Conservation (phyloP, 176 grass and related monocot species). For the sorghum (Sorghum bicolor) region Sorghum_bicolor_NCBIv3 NC_012873.2:65386501-65387000, state of each 20-base stretch:
- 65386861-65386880: not conserved
- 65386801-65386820: not conserved
- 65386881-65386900: not conserved
- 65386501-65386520: slow-evolving; percentile 7
- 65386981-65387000: not conserved
- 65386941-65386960: not conserved
- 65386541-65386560: not conserved
- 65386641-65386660: not conserved
- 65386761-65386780: not conserved
- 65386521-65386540: not conserved
- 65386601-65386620: not conserved
- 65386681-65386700: not conserved
- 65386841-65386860: not conserved
- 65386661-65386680: not conserved
- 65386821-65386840: not conserved
- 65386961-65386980: not conserved
- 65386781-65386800: not conserved
- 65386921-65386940: not conserved
- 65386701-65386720: not conserved
- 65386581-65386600: not conserved
- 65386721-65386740: not conserved
- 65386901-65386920: not conserved
- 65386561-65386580: not conserved
- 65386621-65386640: not conserved
- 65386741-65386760: not conserved